A percentile compares a stretch with the other conserved stretches of the same genome.
phyloP scores from a whole-genome alignment of 169 alveolate species.

The Toxoplasma gondii region DNA sequence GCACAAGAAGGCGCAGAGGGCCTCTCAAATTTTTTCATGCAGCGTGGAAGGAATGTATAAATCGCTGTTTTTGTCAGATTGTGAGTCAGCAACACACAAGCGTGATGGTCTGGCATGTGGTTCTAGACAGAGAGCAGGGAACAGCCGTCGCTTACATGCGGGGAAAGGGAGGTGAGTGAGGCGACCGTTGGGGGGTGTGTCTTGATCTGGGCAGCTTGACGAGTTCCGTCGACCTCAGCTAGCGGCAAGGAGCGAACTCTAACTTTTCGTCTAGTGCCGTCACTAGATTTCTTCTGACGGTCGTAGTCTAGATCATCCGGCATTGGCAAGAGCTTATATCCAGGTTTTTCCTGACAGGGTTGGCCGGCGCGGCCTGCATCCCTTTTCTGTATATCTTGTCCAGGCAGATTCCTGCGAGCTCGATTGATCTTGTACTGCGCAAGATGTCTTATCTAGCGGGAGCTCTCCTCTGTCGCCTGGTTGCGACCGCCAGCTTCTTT shows the following conservation, averaged over 20 bases:
- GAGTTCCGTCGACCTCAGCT: neutral
- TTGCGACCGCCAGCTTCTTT: neutral
- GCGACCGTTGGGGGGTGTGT: too few relatives aligned
- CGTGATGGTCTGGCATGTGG: too few relatives aligned
- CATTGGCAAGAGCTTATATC: neutral
- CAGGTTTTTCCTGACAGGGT: neutral
- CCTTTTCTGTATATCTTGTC: neutral
- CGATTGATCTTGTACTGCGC: neutral
- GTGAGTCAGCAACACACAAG: too few relatives aligned
- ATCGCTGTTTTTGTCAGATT: too few relatives aligned
- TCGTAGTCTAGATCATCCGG: neutral
- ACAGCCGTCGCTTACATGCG: too few relatives aligned
- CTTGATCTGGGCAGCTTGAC: neutral
- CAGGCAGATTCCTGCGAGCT: neutral
- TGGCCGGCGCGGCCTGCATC: neutral
- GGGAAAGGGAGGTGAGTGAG: too few relatives aligned
- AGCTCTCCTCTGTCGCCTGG: neutral
- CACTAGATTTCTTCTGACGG: neutral
- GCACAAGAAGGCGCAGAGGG: too few relatives aligned
- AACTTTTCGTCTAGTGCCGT: neutral
- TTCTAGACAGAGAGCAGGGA: too few relatives aligned
- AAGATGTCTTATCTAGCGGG: neutral
- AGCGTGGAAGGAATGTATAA: too few relatives aligned
- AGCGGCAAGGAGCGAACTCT: neutral
- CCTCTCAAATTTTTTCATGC: too few relatives aligned